A percentile compares a stretch with the other conserved stretches of the same genome.
phyloP scores from a whole-genome alignment of 1,284 basidiomycete species.

The Ceratobasidium sp. region DNA sequence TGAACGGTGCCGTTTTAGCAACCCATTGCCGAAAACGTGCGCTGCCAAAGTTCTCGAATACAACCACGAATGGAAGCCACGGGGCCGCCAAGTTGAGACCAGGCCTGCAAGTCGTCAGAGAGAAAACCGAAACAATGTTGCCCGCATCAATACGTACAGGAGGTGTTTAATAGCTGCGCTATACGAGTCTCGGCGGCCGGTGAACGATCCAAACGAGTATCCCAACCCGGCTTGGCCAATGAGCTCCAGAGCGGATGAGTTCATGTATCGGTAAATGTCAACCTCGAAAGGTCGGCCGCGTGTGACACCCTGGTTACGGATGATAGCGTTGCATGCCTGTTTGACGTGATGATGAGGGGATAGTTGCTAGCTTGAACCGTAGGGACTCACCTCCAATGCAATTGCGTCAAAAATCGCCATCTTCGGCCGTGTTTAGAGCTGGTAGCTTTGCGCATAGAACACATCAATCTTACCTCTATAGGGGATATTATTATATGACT shows the following conservation, averaged over 20 bases:
- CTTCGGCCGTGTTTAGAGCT: constrained; percentile 61
- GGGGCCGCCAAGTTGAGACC: not conserved
- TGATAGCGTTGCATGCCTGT: not conserved
- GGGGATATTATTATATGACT: not conserved
- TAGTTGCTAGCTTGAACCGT: not conserved
- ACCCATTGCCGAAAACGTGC: constrained; percentile 13
- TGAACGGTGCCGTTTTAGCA: not conserved
- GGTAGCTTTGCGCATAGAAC: not conserved
- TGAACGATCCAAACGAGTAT: constrained; percentile 6
- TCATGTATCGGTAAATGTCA: constrained; percentile 12
- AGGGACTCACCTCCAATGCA: not conserved
- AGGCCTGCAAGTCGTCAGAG: not conserved
- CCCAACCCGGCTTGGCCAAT: constrained; percentile 24
- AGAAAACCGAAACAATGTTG: not conserved
- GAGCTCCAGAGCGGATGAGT: constrained; percentile 21
- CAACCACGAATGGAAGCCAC: not conserved
- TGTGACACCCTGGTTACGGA: not conserved
- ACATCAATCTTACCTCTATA: constrained; percentile 1
- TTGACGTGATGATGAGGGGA: not conserved
- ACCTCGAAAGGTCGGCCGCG: not conserved
- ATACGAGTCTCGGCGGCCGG: not conserved
- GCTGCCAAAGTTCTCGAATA: constrained; percentile 7
- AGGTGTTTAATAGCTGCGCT: constrained; percentile 56
- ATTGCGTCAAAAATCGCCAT: not conserved
- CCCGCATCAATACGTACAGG: constrained; percentile 58